A percentile compares a stretch with the other conserved stretches of the same genome.
phyloP scores from a whole-genome alignment of 257 asterid genomes.

The Coffea canephora region DNA sequence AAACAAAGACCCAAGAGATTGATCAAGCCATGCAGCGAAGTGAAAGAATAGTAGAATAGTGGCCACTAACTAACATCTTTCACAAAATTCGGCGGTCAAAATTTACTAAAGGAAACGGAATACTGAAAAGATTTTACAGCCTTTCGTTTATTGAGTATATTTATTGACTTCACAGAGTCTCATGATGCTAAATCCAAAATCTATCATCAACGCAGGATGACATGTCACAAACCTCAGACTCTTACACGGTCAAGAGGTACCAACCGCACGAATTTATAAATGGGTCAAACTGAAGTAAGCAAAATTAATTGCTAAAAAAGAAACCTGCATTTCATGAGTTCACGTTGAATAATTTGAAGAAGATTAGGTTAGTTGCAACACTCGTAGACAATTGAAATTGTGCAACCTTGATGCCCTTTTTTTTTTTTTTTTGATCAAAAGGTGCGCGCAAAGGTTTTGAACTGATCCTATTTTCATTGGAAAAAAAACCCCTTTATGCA shows the following conservation, averaged over 20 bases:
- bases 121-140: no score
- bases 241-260: background rate
- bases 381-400: background rate
- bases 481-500: background rate
- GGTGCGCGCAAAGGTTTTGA: background rate
- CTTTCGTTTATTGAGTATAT: background rate
- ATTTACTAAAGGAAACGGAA: no score
- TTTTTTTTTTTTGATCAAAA: no score
- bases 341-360: background rate
- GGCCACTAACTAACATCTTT: no score
- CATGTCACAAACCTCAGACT: background rate
- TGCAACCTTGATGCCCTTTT: background rate
- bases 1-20: no score
- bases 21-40: no score
- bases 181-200: conserved; percentile 12
- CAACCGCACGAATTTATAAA: background rate
- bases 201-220: background rate
- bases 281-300: background rate
- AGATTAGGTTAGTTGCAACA: conserved; percentile 15
- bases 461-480: background rate
- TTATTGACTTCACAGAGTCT: conserved; percentile 2
- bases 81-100: no score
- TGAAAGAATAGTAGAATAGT: no score
- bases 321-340: background rate
- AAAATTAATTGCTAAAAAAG: background rate